phyloP scores from a whole-genome alignment of 441 rosid species.

The Lepidium campestre region DNA sequence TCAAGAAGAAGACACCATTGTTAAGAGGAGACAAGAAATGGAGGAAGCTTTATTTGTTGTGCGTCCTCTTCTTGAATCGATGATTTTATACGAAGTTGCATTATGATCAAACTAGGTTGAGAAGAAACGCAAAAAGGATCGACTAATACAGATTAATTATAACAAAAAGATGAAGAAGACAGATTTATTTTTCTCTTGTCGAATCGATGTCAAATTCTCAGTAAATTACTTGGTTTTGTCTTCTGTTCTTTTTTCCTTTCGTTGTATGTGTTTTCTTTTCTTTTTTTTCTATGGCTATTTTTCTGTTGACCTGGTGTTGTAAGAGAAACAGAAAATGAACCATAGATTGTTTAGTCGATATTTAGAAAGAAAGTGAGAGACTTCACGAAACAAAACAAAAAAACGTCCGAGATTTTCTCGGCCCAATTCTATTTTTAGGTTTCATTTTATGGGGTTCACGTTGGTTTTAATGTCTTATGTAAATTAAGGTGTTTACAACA shows the following conservation, averaged over 20 bases:
- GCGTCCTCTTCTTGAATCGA: constrained; percentile 14
- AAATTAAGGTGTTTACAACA: not conserved
- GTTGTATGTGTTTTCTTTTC: not conserved
- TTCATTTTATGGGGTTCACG: not conserved
- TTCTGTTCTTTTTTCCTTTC: not conserved
- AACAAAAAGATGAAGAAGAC: not conserved
- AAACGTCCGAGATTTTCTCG: constrained; percentile 10
- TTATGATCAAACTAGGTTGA: constrained; percentile 6
- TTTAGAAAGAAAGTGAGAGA: constrained; percentile 24
- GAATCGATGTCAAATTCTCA: not conserved
- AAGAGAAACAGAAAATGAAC: constrained; percentile 22
- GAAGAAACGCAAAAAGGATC: not conserved
- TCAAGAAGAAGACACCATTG: constrained; percentile 3
- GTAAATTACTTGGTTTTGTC: constrained; percentile 4
- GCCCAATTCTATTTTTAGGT: constrained; percentile 19
- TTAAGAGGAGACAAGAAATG: not conserved
- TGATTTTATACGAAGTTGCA: not conserved
- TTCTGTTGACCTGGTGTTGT: constrained; percentile 5
- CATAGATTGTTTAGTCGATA: constrained; percentile 18
- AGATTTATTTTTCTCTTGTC: not conserved
- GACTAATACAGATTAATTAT: not conserved
- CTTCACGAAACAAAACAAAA: constrained; percentile 6
- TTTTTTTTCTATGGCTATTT: not conserved
- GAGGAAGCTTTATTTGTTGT: not conserved
- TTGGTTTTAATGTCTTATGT: not conserved